These are phyloP conservation scores for Tuber borchii DNA, from an alignment of 495 filamentous ascomycete species.

Conservation along the genomic window DNA sequence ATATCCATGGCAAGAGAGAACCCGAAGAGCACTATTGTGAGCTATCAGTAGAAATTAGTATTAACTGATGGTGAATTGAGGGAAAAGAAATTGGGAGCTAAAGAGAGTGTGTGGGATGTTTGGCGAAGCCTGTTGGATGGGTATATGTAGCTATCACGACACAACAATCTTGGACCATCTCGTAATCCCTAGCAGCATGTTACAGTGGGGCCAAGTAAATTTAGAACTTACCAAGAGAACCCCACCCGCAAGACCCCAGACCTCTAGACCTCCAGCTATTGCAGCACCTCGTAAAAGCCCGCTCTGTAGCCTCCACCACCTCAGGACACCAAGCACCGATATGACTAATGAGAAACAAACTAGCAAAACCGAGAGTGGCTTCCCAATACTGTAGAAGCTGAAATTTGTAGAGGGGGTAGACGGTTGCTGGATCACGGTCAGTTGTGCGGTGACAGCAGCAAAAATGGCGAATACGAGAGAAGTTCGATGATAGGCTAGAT, in stretches of 20 bases:
- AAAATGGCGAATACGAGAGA: constrained; percentile 62
- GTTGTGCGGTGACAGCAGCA: constrained; percentile 60
- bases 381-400: constrained; percentile 58
- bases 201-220: not conserved
- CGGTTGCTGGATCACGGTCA: constrained; percentile 59
- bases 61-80: not conserved
- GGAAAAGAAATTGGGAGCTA: not conserved
- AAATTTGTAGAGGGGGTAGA: constrained; percentile 45
- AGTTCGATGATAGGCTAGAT: constrained; percentile 69
- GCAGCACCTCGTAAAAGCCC: constrained; percentile 60
- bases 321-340: constrained; percentile 53
- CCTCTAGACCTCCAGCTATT: constrained; percentile 62
- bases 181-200: not conserved
- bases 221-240: constrained; percentile 49
- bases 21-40: constrained; percentile 15
- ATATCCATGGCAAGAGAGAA: constrained; percentile 23
- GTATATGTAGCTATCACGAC: not conserved
- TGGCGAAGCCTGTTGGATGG: not conserved
- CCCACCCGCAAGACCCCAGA: constrained; percentile 51
- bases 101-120: not conserved
- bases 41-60: constrained; percentile 9
- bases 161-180: not conserved
- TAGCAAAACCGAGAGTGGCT: constrained; percentile 57
- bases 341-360: constrained; percentile 55
- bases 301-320: constrained; percentile 65